Evolutionary conservation across 2,329 filamentous ascomycete genomes (phyloP).

Genomic region (Trematosphaeria pertusa): DNA sequence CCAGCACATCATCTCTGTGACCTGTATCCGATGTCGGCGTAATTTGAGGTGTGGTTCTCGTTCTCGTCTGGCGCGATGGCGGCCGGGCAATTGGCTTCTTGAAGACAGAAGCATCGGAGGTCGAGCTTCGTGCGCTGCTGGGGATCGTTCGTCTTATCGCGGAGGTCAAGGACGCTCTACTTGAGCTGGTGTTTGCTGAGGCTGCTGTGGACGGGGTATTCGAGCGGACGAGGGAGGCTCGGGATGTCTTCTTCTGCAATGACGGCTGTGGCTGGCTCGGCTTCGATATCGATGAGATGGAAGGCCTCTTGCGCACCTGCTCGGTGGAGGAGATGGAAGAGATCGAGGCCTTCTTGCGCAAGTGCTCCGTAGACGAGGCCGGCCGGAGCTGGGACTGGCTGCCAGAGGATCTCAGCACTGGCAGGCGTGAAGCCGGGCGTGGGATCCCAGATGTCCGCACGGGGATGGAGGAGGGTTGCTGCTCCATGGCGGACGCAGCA

Average conservation of each 20-base stretch:
- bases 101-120: slow-evolving; percentile 38
- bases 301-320: slow-evolving; percentile 36
- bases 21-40: slow-evolving; percentile 12
- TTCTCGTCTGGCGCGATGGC: slow-evolving; percentile 40
- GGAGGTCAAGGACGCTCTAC: slow-evolving; percentile 30
- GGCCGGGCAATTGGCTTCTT: slow-evolving; percentile 47
- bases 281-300: slow-evolving; percentile 32
- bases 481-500: slow-evolving; percentile 42
- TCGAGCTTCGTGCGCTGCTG: slow-evolving; percentile 22
- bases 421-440: slow-evolving; percentile 59
- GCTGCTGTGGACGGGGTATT: slow-evolving; percentile 26
- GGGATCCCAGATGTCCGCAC: slow-evolving; percentile 52
- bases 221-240: slow-evolving; percentile 35
- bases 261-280: slow-evolving; percentile 19
- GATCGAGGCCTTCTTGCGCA: slow-evolving; percentile 31
- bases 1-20: slow-evolving; percentile 49
- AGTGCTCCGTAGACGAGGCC: slow-evolving; percentile 56
- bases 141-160: slow-evolving; percentile 32
- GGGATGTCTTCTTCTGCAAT: slow-evolving; percentile 42
- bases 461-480: slow-evolving; percentile 32
- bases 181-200: slow-evolving; percentile 23
- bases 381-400: slow-evolving; percentile 51
- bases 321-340: slow-evolving; percentile 54
- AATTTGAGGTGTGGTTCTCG: slow-evolving; percentile 25
- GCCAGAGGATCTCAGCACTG: slow-evolving; percentile 52